phyloP scores from a whole-genome alignment of 1,284 basidiomycete genomes.

The Sparassis latifolia region DNA sequence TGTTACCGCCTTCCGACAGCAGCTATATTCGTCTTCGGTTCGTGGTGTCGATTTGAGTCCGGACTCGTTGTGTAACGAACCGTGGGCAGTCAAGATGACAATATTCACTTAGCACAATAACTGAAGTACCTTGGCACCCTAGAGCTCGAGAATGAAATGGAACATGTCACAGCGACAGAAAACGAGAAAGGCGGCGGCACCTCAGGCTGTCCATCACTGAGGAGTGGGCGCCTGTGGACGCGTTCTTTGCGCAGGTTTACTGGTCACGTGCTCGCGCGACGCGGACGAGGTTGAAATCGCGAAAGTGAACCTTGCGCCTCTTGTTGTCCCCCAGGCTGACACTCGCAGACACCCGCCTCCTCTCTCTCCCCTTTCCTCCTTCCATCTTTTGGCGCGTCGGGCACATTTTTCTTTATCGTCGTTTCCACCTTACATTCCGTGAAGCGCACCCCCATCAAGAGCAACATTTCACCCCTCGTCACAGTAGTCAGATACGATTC shows the following conservation, averaged over 20 bases:
- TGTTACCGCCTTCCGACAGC: no score
- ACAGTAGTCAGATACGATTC: conserved; percentile 21
- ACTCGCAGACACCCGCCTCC: conserved; percentile 15
- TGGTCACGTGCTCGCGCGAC: conserved; percentile 20
- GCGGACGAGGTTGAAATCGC: conserved; percentile 21
- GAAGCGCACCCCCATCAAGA: no score
- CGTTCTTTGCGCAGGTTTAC: conserved; percentile 21
- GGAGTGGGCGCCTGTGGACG: conserved; percentile 2
- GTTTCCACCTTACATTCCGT: conserved; percentile 5
- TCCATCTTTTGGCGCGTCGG: conserved; percentile 15
- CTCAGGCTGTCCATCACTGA: not conserved
- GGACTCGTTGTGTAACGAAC: no score
- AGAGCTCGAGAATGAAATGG: no score
- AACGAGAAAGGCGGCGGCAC: no score
- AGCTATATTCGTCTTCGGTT: no score
- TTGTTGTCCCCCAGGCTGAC: conserved; percentile 21
- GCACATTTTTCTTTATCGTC: conserved; percentile 13
- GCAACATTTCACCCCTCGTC: conserved; percentile 11
- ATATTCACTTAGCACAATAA: no score
- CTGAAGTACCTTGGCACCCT: no score
- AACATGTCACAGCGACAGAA: no score
- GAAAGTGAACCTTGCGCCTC: conserved; percentile 12
- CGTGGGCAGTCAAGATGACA: no score
- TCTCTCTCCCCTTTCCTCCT: conserved; percentile 8
- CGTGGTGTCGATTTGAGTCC: no score